Evolutionary conservation across 352 stramenopile species (phyloP), one percentile per base, ranked within the genome.

Genomic region (Phytophthora syringae): DNA sequence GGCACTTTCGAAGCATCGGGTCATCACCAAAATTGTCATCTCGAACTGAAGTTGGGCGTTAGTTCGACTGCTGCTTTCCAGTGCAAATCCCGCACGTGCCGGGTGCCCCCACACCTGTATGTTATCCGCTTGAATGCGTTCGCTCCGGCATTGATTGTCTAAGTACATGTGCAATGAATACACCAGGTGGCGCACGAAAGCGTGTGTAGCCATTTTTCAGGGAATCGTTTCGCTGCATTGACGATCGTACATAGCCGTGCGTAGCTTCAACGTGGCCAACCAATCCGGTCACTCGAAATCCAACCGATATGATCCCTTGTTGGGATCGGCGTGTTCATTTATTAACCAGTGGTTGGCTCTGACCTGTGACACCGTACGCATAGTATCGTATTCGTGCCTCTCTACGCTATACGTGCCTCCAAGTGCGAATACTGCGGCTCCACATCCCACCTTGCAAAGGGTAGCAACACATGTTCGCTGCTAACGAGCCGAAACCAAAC

Each of bases 51-150:
- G 32, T 28, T 32, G 6, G 6, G 11, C 51, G 25, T 58, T 63
- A 69, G 37, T 52, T 55, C 60, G 39, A 47, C 27, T 40, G 7
- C 30, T 50, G 39, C 18, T 50, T 60, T 67, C 32, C 50, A 18
- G n/a, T 54, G 57, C 58, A 59, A 59, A 65, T 63, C 47, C 28
- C 43, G 60, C 60, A 62, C 52, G 60, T 69, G 37, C 27, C 36
- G 39, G 45, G 20, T 44, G 34, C 40, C 58, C 39, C 24, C 22
- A 34, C 34, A 37, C 21, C 20, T 27, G 39, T 25, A 47, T 32
- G 27, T 32, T 5, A 32, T 47, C 21, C 40, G 12, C 40, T 47
- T 27, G n/a, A 25, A 27, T 10, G 25, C 20, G 40, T 21, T 42
- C 49, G 30, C 21, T 30, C 16, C n/a, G 20, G n/a, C 39, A 45